Percentiles rank a stretch among this genome's conserved stretches.
Conservation (phyloP, 371 early-diverging fungal species). For the Mucor saturninus region DNA sequence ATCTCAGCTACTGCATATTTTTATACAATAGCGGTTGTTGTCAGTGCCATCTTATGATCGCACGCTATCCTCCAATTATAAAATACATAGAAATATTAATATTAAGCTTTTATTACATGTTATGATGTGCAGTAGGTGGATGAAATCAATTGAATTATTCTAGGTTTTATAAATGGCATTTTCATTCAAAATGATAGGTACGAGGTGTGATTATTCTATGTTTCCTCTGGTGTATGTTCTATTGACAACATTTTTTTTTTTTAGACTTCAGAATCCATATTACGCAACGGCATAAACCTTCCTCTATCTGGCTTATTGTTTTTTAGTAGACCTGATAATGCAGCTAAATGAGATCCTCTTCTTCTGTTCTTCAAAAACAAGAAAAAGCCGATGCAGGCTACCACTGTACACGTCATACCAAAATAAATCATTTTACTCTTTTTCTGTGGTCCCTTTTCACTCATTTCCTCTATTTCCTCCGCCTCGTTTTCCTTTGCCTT, state of each 20-base stretch:
- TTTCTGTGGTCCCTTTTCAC: background rate
- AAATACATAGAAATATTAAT: too few species aligned
- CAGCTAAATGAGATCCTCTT: conserved; percentile 29
- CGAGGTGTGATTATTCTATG: too few species aligned
- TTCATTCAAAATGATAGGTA: too few species aligned
- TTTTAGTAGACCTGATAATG: conserved; percentile 34
- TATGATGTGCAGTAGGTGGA: too few species aligned
- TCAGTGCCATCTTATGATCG: background rate
- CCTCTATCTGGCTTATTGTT: conserved; percentile 31
- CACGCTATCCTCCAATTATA: too few species aligned
- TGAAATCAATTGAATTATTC: too few species aligned
- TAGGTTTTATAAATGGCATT: too few species aligned
- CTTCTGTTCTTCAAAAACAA: conserved; percentile 25
- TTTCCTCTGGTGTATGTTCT: too few species aligned
- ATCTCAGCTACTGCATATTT: background rate
- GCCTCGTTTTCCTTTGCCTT: background rate
- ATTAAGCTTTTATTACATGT: too few species aligned
- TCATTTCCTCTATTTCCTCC: conserved; percentile 10
- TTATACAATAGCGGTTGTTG: conserved; percentile 1
- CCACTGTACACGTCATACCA: conserved; percentile 22
- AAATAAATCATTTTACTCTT: conserved; percentile 25
- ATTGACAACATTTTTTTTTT: conserved; percentile 15
- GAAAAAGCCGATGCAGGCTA: conserved; percentile 36
- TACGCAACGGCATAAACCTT: conserved; percentile 40
- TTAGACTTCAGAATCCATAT: conserved; percentile 32